Conservation (phyloP, 179 eudicot genomes). For the Carnegiea gigantea region DNA sequence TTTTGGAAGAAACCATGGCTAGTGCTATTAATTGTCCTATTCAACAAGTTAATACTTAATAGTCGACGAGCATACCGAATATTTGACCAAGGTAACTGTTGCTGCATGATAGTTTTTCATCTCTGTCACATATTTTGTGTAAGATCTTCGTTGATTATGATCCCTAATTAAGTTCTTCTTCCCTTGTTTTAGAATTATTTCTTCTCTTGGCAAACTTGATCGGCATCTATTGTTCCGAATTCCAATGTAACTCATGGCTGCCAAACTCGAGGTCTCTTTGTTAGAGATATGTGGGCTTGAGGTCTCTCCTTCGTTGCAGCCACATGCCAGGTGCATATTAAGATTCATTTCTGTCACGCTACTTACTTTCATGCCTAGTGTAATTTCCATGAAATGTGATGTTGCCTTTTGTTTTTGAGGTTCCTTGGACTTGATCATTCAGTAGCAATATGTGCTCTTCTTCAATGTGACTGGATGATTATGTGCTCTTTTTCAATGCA, state of each 20-base stretch:
- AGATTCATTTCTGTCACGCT: neutral
- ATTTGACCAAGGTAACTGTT: neutral
- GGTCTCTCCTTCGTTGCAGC: neutral
- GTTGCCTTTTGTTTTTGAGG: too few relatives aligned
- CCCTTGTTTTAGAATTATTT: neutral
- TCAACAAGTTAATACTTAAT: neutral
- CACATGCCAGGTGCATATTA: neutral
- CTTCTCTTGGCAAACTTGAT: neutral
- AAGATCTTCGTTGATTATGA: neutral
- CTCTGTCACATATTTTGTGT: neutral
- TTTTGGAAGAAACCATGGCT: neutral
- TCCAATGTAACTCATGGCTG: neutral
- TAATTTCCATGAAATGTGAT: neutral
- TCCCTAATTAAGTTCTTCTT: neutral
- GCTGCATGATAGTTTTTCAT: neutral
- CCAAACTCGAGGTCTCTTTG: neutral
- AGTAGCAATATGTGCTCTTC: too few relatives aligned
- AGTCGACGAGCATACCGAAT: neutral
- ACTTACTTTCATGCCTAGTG: neutral
- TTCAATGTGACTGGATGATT: too few relatives aligned
- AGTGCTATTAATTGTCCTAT: neutral
- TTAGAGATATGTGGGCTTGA: neutral
- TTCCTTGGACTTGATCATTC: too few relatives aligned
- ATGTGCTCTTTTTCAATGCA: too few relatives aligned
- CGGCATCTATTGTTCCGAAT: neutral